Evolutionary conservation across 768 basidiomycete genomes (phyloP).

Genomic region (Lepiota brunneoincarnata): DNA sequence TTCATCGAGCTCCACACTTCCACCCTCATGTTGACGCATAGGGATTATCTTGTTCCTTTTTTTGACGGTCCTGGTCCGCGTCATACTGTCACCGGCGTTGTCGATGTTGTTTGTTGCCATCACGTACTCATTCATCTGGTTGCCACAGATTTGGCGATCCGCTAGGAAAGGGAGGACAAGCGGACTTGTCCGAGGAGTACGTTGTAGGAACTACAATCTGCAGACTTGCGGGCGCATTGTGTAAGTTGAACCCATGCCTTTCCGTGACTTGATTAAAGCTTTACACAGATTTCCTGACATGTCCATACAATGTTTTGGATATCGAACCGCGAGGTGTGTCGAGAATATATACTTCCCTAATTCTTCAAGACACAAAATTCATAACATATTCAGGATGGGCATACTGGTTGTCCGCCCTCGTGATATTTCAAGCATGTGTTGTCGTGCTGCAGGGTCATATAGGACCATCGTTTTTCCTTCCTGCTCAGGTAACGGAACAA

Average conservation of each 20-base stretch:
- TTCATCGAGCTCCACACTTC: not conserved
- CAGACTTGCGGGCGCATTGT: constrained; percentile 67
- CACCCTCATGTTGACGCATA: constrained; percentile 21
- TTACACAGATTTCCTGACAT: constrained; percentile 70
- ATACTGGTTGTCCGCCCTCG: constrained; percentile 54
- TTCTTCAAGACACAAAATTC: not conserved
- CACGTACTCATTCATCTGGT: constrained; percentile 81
- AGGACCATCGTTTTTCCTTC: constrained; percentile 84
- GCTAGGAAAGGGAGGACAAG: constrained; percentile 67
- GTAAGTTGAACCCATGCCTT: constrained; percentile 42
- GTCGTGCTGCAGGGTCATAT: constrained; percentile 72
- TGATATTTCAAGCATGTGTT: constrained; percentile 58
- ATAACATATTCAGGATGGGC: constrained; percentile 58
- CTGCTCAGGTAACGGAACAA: constrained; percentile 44
- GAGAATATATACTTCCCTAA: not conserved
- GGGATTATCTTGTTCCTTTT: constrained; percentile 70
- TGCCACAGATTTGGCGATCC: constrained; percentile 81
- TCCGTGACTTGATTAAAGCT: constrained; percentile 1
- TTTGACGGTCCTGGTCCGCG: constrained; percentile 69
- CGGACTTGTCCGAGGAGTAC: constrained; percentile 67
- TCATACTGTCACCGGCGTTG: constrained; percentile 66
- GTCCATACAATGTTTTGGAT: constrained; percentile 85
- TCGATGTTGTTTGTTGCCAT: constrained; percentile 62
- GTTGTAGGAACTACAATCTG: constrained; percentile 74
- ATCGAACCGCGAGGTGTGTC: constrained; percentile 68